These are phyloP conservation scores for Fermentozyma sake DNA, from an alignment of 1,139 yeast species.

Conservation along the genomic window DNA sequence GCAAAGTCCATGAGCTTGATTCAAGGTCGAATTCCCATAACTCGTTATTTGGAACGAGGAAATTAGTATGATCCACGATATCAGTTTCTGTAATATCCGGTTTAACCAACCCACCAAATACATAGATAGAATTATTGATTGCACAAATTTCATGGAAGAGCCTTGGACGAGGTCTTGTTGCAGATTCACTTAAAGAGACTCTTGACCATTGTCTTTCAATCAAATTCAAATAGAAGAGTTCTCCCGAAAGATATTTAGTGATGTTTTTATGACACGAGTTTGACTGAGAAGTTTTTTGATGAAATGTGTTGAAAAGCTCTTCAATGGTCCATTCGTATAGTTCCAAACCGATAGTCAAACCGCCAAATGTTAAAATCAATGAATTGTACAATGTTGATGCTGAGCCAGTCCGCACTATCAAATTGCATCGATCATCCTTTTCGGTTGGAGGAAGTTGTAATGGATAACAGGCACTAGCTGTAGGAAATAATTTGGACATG, in stretches of 20 bases:
- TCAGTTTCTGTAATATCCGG: slow-evolving; percentile 11
- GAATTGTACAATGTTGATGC: slow-evolving; percentile 56
- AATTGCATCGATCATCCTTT: slow-evolving; percentile 41
- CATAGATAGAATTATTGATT: slow-evolving; percentile 44
- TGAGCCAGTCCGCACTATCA: slow-evolving; percentile 65
- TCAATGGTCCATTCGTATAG: slow-evolving; percentile 32
- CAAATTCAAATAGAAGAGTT: slow-evolving; percentile 52
- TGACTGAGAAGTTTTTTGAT: slow-evolving; percentile 20
- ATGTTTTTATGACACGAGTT: slow-evolving; percentile 26
- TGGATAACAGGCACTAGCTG: slow-evolving; percentile 47
- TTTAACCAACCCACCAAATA: slow-evolving; percentile 59
- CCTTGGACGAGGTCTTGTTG: slow-evolving; percentile 46
- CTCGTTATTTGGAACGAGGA: slow-evolving; percentile 51
- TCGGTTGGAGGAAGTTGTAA: slow-evolving; percentile 45
- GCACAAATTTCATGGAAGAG: slow-evolving; percentile 56
- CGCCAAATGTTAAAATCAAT: slow-evolving; percentile 61
- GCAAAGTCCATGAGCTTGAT: slow-evolving; percentile 46
- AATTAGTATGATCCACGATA: slow-evolving; percentile 5
- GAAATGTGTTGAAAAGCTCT: slow-evolving; percentile 24
- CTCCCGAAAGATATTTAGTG: slow-evolving; percentile 49
- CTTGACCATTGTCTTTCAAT: slow-evolving; percentile 55
- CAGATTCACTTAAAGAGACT: slow-evolving; percentile 16
- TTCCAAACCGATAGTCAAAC: slow-evolving; percentile 56
- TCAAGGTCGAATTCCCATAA: slow-evolving; percentile 62
- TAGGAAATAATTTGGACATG: slow-evolving; percentile 45